Evolutionary conservation across 495 filamentous ascomycete genomes (phyloP), one percentile per base, ranked within the genome.

Genomic region (Tuber brumale): DNA sequence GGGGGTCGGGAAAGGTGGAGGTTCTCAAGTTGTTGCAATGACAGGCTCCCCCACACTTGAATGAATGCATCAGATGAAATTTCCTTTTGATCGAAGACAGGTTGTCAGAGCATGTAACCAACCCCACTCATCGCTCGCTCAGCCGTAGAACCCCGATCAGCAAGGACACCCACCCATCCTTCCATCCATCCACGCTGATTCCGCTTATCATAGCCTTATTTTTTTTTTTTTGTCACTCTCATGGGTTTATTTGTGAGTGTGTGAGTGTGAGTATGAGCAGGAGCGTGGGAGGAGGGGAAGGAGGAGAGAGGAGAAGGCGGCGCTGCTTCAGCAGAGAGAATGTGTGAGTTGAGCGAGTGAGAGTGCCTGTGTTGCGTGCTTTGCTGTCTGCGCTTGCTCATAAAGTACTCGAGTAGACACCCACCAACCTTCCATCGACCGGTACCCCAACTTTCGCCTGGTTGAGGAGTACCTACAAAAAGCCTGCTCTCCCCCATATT

Each of bases 111-210:
- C 66, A 79, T 79, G 76, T 75, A 79, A 71, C 78, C 73, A 80
- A 80, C 78, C 78, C 76, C 78, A 79, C 78, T 79, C 78, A 79
- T 75, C 77, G 57, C 57, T 79, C 76, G 37, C 76, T 79, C 78
- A 79, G 77, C 78, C 78, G 78, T 79, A 74, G 78, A 79, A 51
- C 76, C 76, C 77, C 77, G 78, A 80, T 78, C 39, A 45, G 23
- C 46, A 77, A 79, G 76, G 73, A 74, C 74, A 78, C 44, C 74
- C 76, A 77, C 31, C 73, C 76, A 66, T 16, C 51, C 37, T 39
- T 39, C 37, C 51, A 61, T 16, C 51, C 51, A 74, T 51, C 70
- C 73, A 79, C 75, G 75, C 45, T 61, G 69, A 46, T 79, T 70
- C 72, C 77, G 43, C 76, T 70, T 77, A 42, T 42, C 41, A 42